Evolutionary conservation across 2,329 filamentous ascomycete species (phyloP), one percentile per base, ranked within the genome.

Genomic region (Magnaporthiopsis incrustans): DNA sequence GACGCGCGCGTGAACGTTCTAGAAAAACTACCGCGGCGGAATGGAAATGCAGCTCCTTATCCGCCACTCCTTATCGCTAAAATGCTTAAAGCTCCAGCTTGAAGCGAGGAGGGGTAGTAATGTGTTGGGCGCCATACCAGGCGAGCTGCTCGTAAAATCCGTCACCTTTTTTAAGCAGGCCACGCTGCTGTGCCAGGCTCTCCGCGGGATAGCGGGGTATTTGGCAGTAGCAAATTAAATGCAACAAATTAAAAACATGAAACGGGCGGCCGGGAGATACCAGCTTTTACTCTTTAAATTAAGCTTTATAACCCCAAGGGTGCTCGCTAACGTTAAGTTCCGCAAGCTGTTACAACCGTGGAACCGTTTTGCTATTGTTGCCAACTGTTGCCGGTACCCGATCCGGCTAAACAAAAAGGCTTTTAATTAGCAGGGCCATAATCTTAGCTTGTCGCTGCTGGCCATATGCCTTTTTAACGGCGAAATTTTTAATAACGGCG

Each of bases 351-450:
- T 1, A 62, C 33, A 1, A 2, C 65, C 64, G 0, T 75, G 69
- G 61, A 32, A 60, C 30, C 59, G 59, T 2, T 11, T 60, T n/a
- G 27, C 59, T 11, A 60, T 60, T n/a, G 27, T 62, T 3, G 73
- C 72, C 15, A 75, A 75, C 35, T 75, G 72, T 61, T 75, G 73
- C 25, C 67, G 72, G n/a, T 75, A 75, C 38, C 63, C 67, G 1
- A 65, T 68, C 0, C 66, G 72, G 4, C 62, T 75, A 4, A 64
- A 74, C 33, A 63, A 14, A 4, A 33, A 57, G 27, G 44, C 59
- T 1, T 67, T 75, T 0, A 65, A 65, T 1, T n/a, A 57, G n/a
- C 63, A 63, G 1, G 33, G 57, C 3, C 60, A 62, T 1, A 72
- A 70, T 26, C 64, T 72, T 10, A 71, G 68, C 14, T 61, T 75